phyloP scores from a whole-genome alignment of 192 early-diverging fungal genomes.

The Coemansia sp. region DNA sequence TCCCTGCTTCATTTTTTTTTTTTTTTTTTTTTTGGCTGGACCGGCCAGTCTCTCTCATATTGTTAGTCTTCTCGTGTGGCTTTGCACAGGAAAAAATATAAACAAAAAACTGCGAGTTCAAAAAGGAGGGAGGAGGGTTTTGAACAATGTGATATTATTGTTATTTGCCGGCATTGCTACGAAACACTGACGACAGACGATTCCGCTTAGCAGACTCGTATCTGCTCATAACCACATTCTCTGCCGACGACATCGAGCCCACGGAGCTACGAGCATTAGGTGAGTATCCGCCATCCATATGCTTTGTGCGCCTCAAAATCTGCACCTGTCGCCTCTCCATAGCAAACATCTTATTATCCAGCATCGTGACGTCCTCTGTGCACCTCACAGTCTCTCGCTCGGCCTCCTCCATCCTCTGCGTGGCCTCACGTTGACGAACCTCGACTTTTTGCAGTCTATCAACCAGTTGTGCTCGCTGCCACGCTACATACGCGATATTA shows the following conservation, averaged over 20 bases:
- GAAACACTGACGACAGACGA: constrained; percentile 34
- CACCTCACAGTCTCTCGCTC: constrained; percentile 3
- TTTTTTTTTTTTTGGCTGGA: too few species aligned
- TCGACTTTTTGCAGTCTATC: constrained; percentile 28
- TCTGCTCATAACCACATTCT: not conserved
- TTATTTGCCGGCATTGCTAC: too few species aligned
- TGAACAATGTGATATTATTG: too few species aligned
- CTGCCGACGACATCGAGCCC: constrained; percentile 6
- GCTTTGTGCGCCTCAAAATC: constrained; percentile 15
- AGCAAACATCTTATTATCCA: constrained; percentile 39
- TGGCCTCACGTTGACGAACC: constrained; percentile 11
- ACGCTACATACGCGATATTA: constrained; percentile 38
- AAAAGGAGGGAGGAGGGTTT: too few species aligned
- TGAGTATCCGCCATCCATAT: constrained; percentile 4
- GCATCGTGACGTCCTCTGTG: constrained; percentile 10
- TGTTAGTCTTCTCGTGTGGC: not conserved
- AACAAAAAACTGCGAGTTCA: too few species aligned
- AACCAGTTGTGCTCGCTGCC: constrained; percentile 33
- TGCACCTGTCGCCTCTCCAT: constrained; percentile 23
- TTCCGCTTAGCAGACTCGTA: constrained; percentile 37
- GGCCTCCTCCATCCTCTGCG: constrained; percentile 4
- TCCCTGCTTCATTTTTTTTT: not conserved
- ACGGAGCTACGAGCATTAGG: not conserved
- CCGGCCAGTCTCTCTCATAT: not conserved
- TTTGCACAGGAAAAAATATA: not conserved